These are phyloP conservation scores for Stagonosporopsis rhizophila DNA, from an alignment of 2,329 filamentous ascomycete species.

Conservation along the genomic window DNA sequence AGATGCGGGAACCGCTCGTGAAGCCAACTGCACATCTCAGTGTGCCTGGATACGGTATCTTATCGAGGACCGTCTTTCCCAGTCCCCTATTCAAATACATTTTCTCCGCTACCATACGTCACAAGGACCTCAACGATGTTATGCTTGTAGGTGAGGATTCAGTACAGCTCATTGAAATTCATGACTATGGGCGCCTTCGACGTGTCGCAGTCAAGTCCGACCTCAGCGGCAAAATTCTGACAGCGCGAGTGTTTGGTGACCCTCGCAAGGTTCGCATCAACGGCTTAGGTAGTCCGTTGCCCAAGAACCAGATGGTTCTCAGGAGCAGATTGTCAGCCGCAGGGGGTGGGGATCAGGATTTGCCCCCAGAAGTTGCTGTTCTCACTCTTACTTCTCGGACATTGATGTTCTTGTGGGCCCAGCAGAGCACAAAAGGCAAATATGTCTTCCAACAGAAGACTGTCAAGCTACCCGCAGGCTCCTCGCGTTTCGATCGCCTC, in stretches of 20 bases:
- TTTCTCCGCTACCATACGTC: conserved; percentile 78
- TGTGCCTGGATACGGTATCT: conserved; percentile 69
- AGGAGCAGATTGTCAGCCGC: conserved; percentile 23
- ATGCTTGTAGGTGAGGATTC: conserved; percentile 84
- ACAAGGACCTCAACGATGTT: conserved; percentile 75
- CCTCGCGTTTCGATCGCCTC: conserved; percentile 62
- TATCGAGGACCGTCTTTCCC: conserved; percentile 78
- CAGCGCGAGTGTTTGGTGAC: conserved; percentile 75
- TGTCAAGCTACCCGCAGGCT: conserved; percentile 65
- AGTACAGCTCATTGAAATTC: conserved; percentile 80
- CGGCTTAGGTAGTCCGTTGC: conserved; percentile 29
- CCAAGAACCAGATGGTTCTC: conserved; percentile 22
- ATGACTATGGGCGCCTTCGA: conserved; percentile 71
- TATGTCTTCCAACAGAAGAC: conserved; percentile 68
- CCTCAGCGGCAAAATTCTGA: conserved; percentile 79
- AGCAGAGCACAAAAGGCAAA: conserved; percentile 51
- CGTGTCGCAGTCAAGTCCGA: conserved; percentile 80
- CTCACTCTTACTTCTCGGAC: conserved; percentile 77
- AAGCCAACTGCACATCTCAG: conserved; percentile 42
- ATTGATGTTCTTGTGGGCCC: conserved; percentile 78
- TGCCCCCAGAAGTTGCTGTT: conserved; percentile 80
- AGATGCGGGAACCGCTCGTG: conserved; percentile 32
- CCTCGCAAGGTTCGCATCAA: conserved; percentile 31
- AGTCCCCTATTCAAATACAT: conserved; percentile 80
- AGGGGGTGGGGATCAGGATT: conserved; percentile 28